These are phyloP conservation scores for Aulographum hederae DNA, from an alignment of 2,329 filamentous ascomycete genomes.

Conservation along the genomic window DNA sequence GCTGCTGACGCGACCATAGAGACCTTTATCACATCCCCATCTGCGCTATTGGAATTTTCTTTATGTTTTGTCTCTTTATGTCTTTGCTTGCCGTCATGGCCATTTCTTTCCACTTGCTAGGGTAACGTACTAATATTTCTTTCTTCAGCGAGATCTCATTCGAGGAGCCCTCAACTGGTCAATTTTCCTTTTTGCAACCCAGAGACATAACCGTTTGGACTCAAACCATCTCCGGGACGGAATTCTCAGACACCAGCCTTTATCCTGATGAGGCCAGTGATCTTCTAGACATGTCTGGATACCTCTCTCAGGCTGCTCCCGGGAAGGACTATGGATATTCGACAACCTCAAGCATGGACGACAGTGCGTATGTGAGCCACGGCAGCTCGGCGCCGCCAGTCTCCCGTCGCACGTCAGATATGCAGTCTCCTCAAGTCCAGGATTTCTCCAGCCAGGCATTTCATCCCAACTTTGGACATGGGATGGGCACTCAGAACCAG, in stretches of 20 bases:
- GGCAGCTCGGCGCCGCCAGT: background rate
- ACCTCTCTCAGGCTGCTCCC: constrained; percentile 9
- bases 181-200: constrained; percentile 14
- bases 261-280: constrained; percentile 12
- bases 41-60: background rate
- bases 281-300: constrained; percentile 15
- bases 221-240: constrained; percentile 17
- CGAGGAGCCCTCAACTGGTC: constrained; percentile 13
- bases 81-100: background rate
- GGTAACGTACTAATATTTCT: background rate
- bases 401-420: background rate
- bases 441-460: background rate
- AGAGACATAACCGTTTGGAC: constrained; percentile 21
- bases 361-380: constrained; percentile 22
- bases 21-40: background rate
- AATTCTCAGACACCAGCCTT: constrained; percentile 16
- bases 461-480: background rate
- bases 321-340: constrained; percentile 18
- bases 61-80: background rate
- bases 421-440: background rate
- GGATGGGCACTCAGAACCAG: background rate
- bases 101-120: background rate
- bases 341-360: constrained; percentile 19
- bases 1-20: background rate
- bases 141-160: constrained; percentile 19